Evolutionary conservation across 768 basidiomycete species (phyloP).

Genomic region (Rhizopogon vulgaris): DNA sequence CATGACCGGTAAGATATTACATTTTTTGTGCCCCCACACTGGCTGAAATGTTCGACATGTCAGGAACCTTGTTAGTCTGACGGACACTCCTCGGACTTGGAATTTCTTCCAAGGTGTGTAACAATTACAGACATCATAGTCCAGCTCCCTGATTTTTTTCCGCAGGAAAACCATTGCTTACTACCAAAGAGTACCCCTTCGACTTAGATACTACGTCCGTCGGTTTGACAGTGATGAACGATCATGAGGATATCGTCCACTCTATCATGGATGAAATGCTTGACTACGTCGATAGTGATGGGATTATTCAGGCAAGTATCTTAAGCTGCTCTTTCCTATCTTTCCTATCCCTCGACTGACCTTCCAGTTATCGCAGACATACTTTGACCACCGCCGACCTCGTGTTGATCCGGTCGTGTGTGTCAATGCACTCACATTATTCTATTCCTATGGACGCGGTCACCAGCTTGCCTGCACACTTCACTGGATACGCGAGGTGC

Average conservation of each 20-base stretch:
- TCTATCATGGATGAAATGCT: conserved; percentile 56
- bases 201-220: conserved; percentile 58
- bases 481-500: conserved; percentile 44
- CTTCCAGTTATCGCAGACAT: conserved; percentile 31
- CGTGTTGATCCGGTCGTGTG: conserved; percentile 51
- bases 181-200: conserved; percentile 43
- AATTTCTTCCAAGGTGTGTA: conserved; percentile 48
- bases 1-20: conserved; percentile 30
- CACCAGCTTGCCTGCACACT: conserved; percentile 37
- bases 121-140: not conserved
- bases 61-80: conserved; percentile 40
- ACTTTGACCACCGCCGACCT: conserved; percentile 45
- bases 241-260: conserved; percentile 24
- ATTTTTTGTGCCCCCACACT: not conserved
- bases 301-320: conserved; percentile 39
- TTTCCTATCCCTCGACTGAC: not conserved
- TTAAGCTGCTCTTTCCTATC: not conserved
- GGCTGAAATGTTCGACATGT: not conserved
- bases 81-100: conserved; percentile 36
- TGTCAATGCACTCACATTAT: conserved; percentile 43
- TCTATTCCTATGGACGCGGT: conserved; percentile 44
- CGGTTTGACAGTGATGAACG: conserved; percentile 37
- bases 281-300: conserved; percentile 40
- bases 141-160: not conserved
- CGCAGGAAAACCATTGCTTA: conserved; percentile 34